Evolutionary conservation across 371 early-diverging fungal species (phyloP), one percentile per base, ranked within the genome.

Genomic region (Dinochytrium kinnereticum): DNA sequence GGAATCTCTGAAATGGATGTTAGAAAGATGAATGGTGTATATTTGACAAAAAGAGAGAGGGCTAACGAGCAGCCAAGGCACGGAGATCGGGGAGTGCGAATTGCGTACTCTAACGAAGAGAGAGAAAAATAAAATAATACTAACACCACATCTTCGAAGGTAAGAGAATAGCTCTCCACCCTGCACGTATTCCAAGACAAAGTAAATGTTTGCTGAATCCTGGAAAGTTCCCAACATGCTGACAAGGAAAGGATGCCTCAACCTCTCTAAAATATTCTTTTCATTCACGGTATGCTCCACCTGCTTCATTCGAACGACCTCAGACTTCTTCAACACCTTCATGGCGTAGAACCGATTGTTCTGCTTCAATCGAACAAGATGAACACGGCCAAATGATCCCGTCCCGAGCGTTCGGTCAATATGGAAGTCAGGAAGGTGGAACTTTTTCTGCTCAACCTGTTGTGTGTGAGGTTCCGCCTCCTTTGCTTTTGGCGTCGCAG

Each of bases 321-420:
- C 96, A 17, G 91, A 78, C 82, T 98, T 99, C 68, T 93, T 92
- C 65, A 99, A 87, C 1, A 98, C 96, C 82, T 99, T 99, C 88
- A 99, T 93, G 0, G 99, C 99, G 80, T 94, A 97, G 86, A 90
- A 95, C 40, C 91, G 88, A 72, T 84, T 83, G 17, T 74, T 74
- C 28, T 77, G 70, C 70, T 90, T 89, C 59, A 89, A 88, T 64
- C 89, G 90, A 24, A 93, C 95, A 30, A 99, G 87, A 82, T 95
- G 96, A 51, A 99, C 99, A 28, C 98, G 93, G 28, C 99, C 99
- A 87, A 99, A 99, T 10, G 98, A 96, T 15, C 99, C 99, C 0
- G 98, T 97, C 17, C 99, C 99, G 28, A 99, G 77, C 2, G 87
- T 86, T 10, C 61, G 61, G 24, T 61, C 61, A 34, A 61, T 61